These are phyloP conservation scores for Teratosphaeria viscida DNA, from an alignment of 2,329 filamentous ascomycete genomes.

Conservation along the genomic window DNA sequence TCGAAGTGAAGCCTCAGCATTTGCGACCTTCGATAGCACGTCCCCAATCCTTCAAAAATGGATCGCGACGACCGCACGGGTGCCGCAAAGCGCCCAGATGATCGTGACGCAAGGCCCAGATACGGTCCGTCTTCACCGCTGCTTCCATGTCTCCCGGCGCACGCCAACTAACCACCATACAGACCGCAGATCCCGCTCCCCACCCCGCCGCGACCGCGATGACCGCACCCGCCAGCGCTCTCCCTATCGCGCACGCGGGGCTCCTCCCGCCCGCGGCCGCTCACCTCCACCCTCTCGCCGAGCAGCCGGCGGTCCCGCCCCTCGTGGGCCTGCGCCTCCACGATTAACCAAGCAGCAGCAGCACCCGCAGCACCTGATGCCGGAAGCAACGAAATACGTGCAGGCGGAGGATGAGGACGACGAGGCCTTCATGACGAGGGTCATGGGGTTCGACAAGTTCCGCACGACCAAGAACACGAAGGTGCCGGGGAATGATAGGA, in stretches of 20 bases:
- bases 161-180: constrained; percentile 7
- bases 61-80: constrained; percentile 18
- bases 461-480: constrained; percentile 81
- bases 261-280: background rate
- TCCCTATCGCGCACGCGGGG: constrained; percentile 6
- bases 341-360: constrained; percentile 8
- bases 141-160: background rate
- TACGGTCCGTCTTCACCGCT: constrained; percentile 11
- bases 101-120: constrained; percentile 16
- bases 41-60: constrained; percentile 6
- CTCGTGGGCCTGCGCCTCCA: constrained; percentile 11
- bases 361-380: background rate
- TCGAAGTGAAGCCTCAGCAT: background rate
- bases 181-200: constrained; percentile 23
- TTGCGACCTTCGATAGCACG: background rate
- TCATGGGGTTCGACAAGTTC: constrained; percentile 88
- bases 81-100: constrained; percentile 15
- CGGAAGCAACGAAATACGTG: background rate
- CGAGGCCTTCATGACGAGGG: constrained; percentile 62
- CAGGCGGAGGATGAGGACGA: constrained; percentile 44
- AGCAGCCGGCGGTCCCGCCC: constrained; percentile 4
- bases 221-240: constrained; percentile 22
- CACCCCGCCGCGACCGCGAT: constrained; percentile 19
- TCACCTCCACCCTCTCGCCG: constrained; percentile 4
- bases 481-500: constrained; percentile 70